Conservation (phyloP, 169 alveolate species). For the Plasmodium vivax region DNA sequence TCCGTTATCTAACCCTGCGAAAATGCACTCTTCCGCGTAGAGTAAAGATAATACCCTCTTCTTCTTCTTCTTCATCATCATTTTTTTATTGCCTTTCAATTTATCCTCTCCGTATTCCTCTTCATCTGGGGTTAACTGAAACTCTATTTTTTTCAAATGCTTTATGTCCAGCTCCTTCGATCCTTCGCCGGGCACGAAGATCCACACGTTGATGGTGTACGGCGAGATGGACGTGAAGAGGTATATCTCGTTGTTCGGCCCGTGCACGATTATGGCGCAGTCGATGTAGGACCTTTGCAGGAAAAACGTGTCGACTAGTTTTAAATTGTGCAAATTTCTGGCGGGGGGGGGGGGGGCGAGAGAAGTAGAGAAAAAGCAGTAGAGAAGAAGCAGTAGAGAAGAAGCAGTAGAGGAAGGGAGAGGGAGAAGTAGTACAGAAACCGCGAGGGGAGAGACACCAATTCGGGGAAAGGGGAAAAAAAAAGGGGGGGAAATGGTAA, state of each 20-base stretch:
- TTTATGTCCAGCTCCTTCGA: constrained; percentile 67
- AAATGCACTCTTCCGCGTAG: constrained; percentile 76
- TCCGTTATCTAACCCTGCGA: constrained; percentile 75
- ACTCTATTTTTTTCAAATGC: constrained; percentile 70
- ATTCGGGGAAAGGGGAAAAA: not conserved
- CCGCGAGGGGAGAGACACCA: not conserved
- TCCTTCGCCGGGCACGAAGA: constrained; percentile 75
- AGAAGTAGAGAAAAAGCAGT: not conserved
- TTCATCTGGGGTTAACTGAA: constrained; percentile 69
- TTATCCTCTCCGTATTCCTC: constrained; percentile 53
- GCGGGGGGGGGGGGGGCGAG: not conserved
- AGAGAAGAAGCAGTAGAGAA: no score
- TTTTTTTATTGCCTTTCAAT: constrained; percentile 38
- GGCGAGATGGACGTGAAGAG: constrained; percentile 64
- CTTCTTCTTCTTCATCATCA: constrained; percentile 30
- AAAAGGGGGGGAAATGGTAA: not conserved
- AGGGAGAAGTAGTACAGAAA: no score
- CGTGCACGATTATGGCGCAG: constrained; percentile 75
- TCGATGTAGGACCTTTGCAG: constrained; percentile 71
- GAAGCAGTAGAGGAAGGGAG: no score
- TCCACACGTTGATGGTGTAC: constrained; percentile 72
- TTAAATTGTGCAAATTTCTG: constrained; percentile 74
- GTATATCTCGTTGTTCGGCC: constrained; percentile 73
- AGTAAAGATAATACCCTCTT: constrained; percentile 60
- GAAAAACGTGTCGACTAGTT: constrained; percentile 71